Conservation (phyloP, 108 stramenopile species). For the Pseudonitzschia multistriata region DNA sequence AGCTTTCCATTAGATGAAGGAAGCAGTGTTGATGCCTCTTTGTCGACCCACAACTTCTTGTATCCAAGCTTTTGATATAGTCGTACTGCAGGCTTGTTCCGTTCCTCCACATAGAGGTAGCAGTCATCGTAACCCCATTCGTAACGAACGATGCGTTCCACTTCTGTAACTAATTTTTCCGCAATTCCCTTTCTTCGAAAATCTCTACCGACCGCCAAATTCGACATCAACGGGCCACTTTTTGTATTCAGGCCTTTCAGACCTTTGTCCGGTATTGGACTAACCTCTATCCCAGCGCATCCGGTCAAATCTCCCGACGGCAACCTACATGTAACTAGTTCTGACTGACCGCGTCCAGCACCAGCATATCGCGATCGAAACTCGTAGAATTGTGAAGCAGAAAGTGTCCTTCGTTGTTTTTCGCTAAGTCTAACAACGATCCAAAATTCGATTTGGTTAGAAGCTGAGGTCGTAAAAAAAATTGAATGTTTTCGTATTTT, state of each 20-base stretch:
- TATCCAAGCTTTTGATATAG: constrained; percentile 82
- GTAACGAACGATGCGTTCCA: constrained; percentile 55
- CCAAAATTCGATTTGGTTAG: background rate
- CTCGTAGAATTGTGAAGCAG: constrained; percentile 59
- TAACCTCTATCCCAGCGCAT: constrained; percentile 73
- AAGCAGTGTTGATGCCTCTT: constrained; percentile 62
- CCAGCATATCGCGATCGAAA: constrained; percentile 72
- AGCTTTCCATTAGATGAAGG: constrained; percentile 55
- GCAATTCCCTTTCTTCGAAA: constrained; percentile 71
- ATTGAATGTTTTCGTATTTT: background rate
- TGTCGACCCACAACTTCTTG: constrained; percentile 61
- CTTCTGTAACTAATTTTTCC: constrained; percentile 60
- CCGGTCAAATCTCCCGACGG: constrained; percentile 42
- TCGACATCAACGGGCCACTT: constrained; percentile 68
- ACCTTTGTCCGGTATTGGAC: constrained; percentile 24
- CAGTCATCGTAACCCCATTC: constrained; percentile 73
- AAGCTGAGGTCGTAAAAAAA: background rate
- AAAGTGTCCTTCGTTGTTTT: constrained; percentile 45
- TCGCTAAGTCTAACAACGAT: constrained; percentile 21
- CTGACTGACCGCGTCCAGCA: constrained; percentile 42
- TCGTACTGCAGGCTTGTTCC: constrained; percentile 63
- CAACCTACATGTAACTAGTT: constrained; percentile 33
- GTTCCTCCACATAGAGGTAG: constrained; percentile 77
- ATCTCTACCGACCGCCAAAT: constrained; percentile 62
- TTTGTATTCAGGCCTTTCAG: background rate